Evolutionary conservation across 2,329 filamentous ascomycete genomes (phyloP).

Genomic region (Tolypocladium ophioglossoides): DNA sequence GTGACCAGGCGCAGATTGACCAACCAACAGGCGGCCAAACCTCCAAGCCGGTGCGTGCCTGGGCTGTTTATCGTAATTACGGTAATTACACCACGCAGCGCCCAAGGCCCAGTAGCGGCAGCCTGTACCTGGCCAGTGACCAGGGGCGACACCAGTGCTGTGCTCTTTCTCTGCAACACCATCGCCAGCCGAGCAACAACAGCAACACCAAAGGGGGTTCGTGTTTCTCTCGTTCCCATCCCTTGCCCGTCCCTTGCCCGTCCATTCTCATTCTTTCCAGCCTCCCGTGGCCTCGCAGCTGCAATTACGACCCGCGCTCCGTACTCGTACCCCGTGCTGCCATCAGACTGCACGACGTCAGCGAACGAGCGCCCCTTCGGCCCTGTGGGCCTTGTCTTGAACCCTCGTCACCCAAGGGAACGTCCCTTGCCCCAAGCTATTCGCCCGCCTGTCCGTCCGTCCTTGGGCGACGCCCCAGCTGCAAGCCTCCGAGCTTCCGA

Average conservation of each 20-base stretch:
- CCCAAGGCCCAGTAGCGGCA: not conserved
- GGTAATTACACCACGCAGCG: slow-evolving; percentile 7
- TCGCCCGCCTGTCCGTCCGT: not conserved
- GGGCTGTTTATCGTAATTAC: slow-evolving; percentile 11
- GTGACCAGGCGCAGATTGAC: not conserved
- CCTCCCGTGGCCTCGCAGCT: not conserved
- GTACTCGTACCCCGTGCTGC: not conserved
- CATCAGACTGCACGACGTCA: not conserved
- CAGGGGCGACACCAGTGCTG: not conserved
- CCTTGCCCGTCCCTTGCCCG: not conserved
- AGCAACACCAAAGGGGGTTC: not conserved
- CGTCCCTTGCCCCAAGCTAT: not conserved
- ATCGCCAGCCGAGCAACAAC: not conserved
- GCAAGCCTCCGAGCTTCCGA: not conserved
- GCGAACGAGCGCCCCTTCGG: not conserved
- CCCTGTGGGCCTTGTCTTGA: slow-evolving; percentile 1
- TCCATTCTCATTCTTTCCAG: not conserved
- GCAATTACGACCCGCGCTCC: not conserved
- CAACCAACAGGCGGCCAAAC: not conserved
- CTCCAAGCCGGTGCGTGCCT: slow-evolving; percentile 1
- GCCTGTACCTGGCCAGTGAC: not conserved
- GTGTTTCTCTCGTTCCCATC: not conserved
- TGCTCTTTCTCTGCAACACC: not conserved
- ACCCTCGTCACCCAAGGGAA: not conserved
- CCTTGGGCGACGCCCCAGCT: not conserved